Evolutionary conservation across 2,329 filamentous ascomycete genomes (phyloP).

Genomic region (Apiospora saccharicola): DNA sequence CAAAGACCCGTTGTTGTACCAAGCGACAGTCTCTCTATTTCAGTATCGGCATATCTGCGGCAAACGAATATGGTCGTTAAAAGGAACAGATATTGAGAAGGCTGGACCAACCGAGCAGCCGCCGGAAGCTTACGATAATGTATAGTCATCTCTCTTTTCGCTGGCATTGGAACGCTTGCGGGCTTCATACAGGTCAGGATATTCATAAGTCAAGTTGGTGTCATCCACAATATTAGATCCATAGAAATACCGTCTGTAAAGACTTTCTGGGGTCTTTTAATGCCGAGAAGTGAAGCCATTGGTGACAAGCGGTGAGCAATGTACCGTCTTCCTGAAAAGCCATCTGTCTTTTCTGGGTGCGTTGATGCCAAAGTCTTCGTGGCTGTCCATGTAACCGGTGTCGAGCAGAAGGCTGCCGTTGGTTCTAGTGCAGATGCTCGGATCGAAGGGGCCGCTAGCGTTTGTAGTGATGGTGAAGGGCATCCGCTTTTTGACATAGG

Average conservation of each 20-base stretch:
- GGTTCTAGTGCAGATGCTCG: conserved; percentile 26
- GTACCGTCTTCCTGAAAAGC: conserved; percentile 2
- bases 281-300: conserved; percentile 19
- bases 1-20: not conserved
- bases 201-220: not conserved
- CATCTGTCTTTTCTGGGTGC: conserved; percentile 30
- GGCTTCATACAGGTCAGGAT: no score
- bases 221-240: not conserved
- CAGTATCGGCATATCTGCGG: no score
- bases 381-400: conserved; percentile 32
- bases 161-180: not conserved
- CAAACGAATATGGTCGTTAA: no score
- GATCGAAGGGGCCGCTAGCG: conserved; percentile 33
- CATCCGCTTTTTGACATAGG: conserved; percentile 15
- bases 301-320: conserved; percentile 26
- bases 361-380: conserved; percentile 35
- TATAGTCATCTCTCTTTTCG: not conserved
- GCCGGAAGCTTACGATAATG: not conserved
- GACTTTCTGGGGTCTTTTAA: not conserved
- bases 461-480: not conserved
- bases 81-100: no score
- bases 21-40: not conserved
- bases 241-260: not conserved
- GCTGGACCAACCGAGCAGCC: no score
- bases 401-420: conserved; percentile 28